Percentiles rank a stretch among this genome's conserved stretches.
These are phyloP conservation scores for Adansonia madagascariensis DNA, from an alignment of 441 rosid species.

Conservation along the genomic window DNA sequence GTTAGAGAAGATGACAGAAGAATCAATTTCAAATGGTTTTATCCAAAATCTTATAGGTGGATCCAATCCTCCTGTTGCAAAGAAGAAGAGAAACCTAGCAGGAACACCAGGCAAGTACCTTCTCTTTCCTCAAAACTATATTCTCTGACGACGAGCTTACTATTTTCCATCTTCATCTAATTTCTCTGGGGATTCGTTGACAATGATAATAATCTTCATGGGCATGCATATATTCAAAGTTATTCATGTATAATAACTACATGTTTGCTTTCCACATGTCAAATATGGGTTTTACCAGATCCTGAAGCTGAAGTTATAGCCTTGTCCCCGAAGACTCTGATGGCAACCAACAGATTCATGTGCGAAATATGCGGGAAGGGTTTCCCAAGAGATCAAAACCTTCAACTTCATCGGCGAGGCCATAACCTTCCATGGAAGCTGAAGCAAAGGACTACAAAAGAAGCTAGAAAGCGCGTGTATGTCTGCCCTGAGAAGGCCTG, in stretches of 20 bases:
- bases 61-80: conserved; percentile 52
- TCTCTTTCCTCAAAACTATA: not conserved
- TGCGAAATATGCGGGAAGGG: conserved; percentile 93
- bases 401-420: conserved; percentile 91
- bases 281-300: conserved; percentile 45
- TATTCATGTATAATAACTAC: not conserved
- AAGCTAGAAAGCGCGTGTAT: conserved; percentile 74
- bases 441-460: conserved; percentile 83
- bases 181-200: not conserved
- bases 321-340: conserved; percentile 85
- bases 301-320: conserved; percentile 96
- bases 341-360: conserved; percentile 91
- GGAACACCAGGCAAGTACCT: conserved; percentile 78
- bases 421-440: conserved; percentile 98
- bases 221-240: conserved; percentile 28
- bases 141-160: not conserved
- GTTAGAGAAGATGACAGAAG: conserved; percentile 44
- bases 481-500: conserved; percentile 87
- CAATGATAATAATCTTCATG: not conserved
- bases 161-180: conserved; percentile 2
- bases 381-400: conserved; percentile 91
- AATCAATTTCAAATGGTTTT: conserved; percentile 43
- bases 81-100: conserved; percentile 91
- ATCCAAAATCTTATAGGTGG: conserved; percentile 41
- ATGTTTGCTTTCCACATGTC: not conserved